Conservation (phyloP, 129 eudicot genomes). For the Tagetes erecta region DNA sequence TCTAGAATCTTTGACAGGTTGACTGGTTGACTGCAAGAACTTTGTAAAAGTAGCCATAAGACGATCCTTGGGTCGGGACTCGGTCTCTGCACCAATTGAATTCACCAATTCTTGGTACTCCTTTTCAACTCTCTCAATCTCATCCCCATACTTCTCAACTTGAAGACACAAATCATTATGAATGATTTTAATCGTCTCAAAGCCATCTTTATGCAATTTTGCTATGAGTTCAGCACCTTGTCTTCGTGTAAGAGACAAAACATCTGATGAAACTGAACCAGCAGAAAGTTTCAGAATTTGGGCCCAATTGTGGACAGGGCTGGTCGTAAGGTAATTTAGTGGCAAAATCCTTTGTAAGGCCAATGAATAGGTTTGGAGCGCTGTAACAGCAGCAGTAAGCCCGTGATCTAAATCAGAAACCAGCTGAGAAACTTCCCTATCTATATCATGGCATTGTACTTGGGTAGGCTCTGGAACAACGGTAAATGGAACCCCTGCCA, state of each 20-base stretch:
- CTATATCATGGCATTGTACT: slow-evolving; percentile 91
- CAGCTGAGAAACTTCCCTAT: slow-evolving; percentile 74
- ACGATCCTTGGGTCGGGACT: slow-evolving; percentile 64
- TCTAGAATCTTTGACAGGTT: slow-evolving; percentile 32
- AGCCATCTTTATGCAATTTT: slow-evolving; percentile 42
- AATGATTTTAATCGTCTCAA: slow-evolving; percentile 46
- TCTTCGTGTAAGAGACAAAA: slow-evolving; percentile 56
- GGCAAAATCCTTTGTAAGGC: slow-evolving; percentile 89
- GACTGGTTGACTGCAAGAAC: slow-evolving; percentile 57
- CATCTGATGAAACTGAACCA: slow-evolving; percentile 66
- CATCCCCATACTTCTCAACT: slow-evolving; percentile 72
- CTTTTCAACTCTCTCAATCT: slow-evolving; percentile 76
- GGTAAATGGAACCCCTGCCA: slow-evolving; percentile 92
- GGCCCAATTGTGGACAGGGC: slow-evolving; percentile 92
- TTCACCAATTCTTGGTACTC: slow-evolving; percentile 66
- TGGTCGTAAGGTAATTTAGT: slow-evolving; percentile 80
- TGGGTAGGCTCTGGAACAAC: slow-evolving; percentile 99
- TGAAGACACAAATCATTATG: slow-evolving; percentile 76
- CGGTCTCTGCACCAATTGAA: slow-evolving; percentile 74
- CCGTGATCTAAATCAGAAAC: slow-evolving; percentile 72
- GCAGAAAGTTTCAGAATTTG: slow-evolving; percentile 68
- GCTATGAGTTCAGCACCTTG: slow-evolving; percentile 82
- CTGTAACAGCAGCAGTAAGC: slow-evolving; percentile 64
- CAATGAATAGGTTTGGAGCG: slow-evolving; percentile 83
- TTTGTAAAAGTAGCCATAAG: slow-evolving; percentile 61